These are phyloP conservation scores for Knufia petricola DNA, from an alignment of 2,329 filamentous ascomycete species.

Conservation along the genomic window DNA sequence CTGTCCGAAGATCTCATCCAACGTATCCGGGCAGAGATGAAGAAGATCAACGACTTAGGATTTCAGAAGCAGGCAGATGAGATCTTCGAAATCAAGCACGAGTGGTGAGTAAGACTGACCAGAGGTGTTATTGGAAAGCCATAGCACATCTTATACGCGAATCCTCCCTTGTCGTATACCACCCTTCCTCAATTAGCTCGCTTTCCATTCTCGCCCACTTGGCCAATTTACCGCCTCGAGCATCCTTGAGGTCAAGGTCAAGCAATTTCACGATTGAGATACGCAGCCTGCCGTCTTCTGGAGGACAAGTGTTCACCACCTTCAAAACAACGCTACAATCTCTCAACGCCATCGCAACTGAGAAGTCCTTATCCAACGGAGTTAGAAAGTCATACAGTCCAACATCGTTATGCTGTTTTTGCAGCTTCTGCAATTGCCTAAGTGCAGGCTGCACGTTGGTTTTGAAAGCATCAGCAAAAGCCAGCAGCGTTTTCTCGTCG, in stretches of 20 bases:
- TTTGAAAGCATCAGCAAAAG: slow-evolving; percentile 28
- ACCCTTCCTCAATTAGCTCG: slow-evolving; percentile 56
- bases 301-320: slow-evolving; percentile 35
- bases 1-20: slow-evolving; percentile 48
- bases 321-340: slow-evolving; percentile 62
- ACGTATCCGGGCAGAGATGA: slow-evolving; percentile 48
- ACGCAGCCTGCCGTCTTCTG: slow-evolving; percentile 24
- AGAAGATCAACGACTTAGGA: slow-evolving; percentile 40
- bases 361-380: slow-evolving; percentile 38
- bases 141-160: slow-evolving; percentile 13
- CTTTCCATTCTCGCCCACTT: slow-evolving; percentile 60
- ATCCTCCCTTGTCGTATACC: slow-evolving; percentile 46
- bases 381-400: slow-evolving; percentile 23
- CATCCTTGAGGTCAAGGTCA: slow-evolving; percentile 69
- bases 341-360: slow-evolving; percentile 67
- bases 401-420: slow-evolving; percentile 20
- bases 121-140: slow-evolving; percentile 6
- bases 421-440: slow-evolving; percentile 23
- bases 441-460: slow-evolving; percentile 30
- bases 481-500: slow-evolving; percentile 28
- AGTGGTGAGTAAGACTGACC: slow-evolving; percentile 18
- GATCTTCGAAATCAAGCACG: slow-evolving; percentile 39
- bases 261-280: slow-evolving; percentile 47
- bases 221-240: slow-evolving; percentile 50
- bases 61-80: slow-evolving; percentile 45